phyloP scores from a whole-genome alignment of 208 protist genomes.

The Acanthamoeba healyi region DNA sequence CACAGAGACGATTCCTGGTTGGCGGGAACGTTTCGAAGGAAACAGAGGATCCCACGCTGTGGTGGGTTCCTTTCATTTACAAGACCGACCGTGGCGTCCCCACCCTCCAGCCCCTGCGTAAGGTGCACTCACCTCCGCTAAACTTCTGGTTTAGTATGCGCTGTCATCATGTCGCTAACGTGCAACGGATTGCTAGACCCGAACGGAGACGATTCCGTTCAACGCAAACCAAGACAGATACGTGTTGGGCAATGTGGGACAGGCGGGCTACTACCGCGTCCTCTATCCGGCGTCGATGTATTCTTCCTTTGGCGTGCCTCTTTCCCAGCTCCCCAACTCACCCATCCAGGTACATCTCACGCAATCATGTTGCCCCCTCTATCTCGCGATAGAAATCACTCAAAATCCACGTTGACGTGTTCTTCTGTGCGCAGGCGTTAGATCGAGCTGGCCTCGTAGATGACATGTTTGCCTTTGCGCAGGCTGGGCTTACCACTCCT shows the following conservation, averaged over 20 bases:
- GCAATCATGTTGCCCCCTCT: no score
- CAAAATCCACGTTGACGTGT: no score
- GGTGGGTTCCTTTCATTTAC: neutral
- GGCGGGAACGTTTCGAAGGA: neutral
- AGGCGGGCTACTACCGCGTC: constrained; percentile 41
- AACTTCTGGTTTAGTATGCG: no score
- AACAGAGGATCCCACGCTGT: neutral
- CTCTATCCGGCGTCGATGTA: neutral
- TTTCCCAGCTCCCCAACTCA: neutral
- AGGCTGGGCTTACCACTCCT: neutral
- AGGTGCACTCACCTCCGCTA: no score
- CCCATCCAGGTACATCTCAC: constrained; percentile 5
- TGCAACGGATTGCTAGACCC: neutral
- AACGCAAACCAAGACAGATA: neutral
- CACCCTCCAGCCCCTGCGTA: neutral
- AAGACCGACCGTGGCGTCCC: neutral
- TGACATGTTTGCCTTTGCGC: constrained; percentile 35
- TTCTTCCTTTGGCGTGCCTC: neutral
- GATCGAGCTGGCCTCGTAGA: neutral
- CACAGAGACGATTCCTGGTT: neutral
- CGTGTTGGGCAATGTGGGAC: constrained; percentile 11
- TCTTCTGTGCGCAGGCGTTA: neutral
- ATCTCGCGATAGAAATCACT: no score
- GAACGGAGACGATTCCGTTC: neutral
- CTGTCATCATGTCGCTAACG: no score